Evolutionary conservation across 73 alveolate species (phyloP), one percentile per base, ranked within the genome.

Genomic region (Paramecium caudatum): DNA sequence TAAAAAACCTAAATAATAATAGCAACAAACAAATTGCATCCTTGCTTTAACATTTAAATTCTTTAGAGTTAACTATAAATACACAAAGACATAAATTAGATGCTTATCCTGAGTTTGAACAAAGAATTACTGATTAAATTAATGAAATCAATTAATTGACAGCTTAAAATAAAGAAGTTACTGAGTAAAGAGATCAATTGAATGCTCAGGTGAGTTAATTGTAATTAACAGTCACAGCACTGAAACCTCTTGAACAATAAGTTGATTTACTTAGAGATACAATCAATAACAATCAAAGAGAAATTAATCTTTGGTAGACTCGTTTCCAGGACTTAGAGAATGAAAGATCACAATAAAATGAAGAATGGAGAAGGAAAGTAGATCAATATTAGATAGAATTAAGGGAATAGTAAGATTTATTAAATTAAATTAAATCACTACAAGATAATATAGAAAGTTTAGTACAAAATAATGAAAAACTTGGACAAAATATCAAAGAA

Each of bases 1-100:
- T 74, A 25, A 74, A 74, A 45, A 19, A 41, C 5, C 21, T 74
- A 19, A 74, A 74, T 74, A 30, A 74, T 74, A 74, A 74, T 74
- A n/a, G 16, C 2, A 43, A 45, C 10, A 19, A 27, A 5, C 15
- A 74, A 43, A 74, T 74, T 1, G 65, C 39, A 27, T 23, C 43
- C 6, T 43, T 74, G n/a, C 32, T 74, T 9, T 37, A 15, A 27
- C 62, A 37, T 45, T 74, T 74, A 25, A 74, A 74, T 45, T 23
- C 43, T 37, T 74, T 74, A 74, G 88, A 74, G 23, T 37, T 21
- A 43, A 41, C 43, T 27, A 21, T 74, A 7, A 74, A 21, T 45
- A 45, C 43, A 1, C 9, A 37, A 74, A 74, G 69, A 43, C 62
- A 74, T 23, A 74, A 30, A 3, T 17, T 37, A 8, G 68, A 74